phyloP scores from a whole-genome alignment of 2,329 filamentous ascomycete genomes.

The Metarhizium album region DNA sequence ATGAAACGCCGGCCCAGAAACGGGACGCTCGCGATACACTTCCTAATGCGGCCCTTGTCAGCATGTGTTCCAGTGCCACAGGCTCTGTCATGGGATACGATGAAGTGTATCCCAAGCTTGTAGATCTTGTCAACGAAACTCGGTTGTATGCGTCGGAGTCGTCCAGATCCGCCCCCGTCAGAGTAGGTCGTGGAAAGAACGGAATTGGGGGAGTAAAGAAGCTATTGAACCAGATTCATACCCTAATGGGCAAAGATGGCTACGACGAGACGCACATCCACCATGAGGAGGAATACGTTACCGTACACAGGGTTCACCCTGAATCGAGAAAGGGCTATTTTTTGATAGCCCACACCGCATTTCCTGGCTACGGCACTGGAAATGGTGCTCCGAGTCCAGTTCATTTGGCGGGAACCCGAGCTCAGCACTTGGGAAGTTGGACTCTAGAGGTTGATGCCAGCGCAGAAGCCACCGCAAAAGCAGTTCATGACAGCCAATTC shows the following conservation, averaged over 20 bases:
- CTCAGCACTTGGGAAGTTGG: constrained; percentile 82
- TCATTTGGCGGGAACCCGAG: constrained; percentile 72
- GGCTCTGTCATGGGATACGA: constrained; percentile 98
- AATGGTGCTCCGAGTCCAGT: constrained; percentile 74
- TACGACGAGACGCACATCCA: constrained; percentile 96
- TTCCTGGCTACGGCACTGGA: constrained; percentile 77
- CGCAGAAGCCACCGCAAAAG: constrained; percentile 54
- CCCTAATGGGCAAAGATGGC: constrained; percentile 86
- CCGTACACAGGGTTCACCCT: constrained; percentile 89
- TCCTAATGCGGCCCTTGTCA: constrained; percentile 85
- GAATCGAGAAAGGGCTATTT: constrained; percentile 90
- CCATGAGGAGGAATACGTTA: constrained; percentile 92
- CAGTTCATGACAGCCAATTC: constrained; percentile 56
- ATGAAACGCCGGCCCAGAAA: constrained; percentile 92
- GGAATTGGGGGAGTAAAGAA: constrained; percentile 90
- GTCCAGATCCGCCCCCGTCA: constrained; percentile 48
- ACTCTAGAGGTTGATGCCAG: constrained; percentile 78
- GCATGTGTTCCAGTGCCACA: constrained; percentile 89
- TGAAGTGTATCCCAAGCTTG: constrained; percentile 83
- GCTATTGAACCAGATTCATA: constrained; percentile 88
- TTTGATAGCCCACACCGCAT: constrained; percentile 90
- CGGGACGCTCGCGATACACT: constrained; percentile 88
- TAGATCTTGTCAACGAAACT: constrained; percentile 89
- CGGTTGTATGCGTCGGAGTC: constrained; percentile 71
- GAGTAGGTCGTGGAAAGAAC: constrained; percentile 58